These are phyloP conservation scores for Irpex rosettiformis DNA, from an alignment of 1,284 basidiomycete genomes.

Conservation along the genomic window DNA sequence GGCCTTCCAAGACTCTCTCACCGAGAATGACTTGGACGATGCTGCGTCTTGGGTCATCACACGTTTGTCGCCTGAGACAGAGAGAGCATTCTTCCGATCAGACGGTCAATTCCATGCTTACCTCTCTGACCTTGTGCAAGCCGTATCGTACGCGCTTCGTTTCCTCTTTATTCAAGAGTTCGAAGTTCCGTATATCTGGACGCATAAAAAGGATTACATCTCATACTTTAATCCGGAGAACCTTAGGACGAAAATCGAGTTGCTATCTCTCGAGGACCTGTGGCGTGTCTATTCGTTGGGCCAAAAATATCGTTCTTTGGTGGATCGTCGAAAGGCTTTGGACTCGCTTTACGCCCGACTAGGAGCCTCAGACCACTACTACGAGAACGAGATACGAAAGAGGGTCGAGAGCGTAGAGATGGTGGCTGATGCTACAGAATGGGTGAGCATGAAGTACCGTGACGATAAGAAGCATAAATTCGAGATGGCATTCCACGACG, in stretches of 20 bases:
- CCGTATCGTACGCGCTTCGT: slow-evolving; percentile 78
- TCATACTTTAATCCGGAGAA: slow-evolving; percentile 69
- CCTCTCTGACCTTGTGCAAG: slow-evolving; percentile 69
- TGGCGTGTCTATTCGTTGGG: slow-evolving; percentile 89
- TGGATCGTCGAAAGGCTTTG: slow-evolving; percentile 69
- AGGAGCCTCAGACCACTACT: slow-evolving; percentile 67
- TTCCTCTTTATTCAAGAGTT: slow-evolving; percentile 86
- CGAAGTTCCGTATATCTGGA: slow-evolving; percentile 95
- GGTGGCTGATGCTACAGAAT: slow-evolving; percentile 90
- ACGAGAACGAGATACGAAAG: slow-evolving; percentile 59
- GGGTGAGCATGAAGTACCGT: slow-evolving; percentile 84
- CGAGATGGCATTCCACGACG: slow-evolving; percentile 68
- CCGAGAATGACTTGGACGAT: slow-evolving; percentile 70
- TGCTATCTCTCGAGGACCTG: slow-evolving; percentile 76
- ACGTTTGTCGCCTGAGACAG: slow-evolving; percentile 79
- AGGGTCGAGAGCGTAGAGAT: slow-evolving; percentile 80
- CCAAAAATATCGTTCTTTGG: slow-evolving; percentile 81
- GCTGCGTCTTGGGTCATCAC: slow-evolving; percentile 90
- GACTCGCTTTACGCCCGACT: slow-evolving; percentile 63
- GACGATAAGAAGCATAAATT: slow-evolving; percentile 74
- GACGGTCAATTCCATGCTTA: slow-evolving; percentile 58
- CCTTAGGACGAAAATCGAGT: slow-evolving; percentile 52
- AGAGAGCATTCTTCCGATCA: slow-evolving; percentile 68
- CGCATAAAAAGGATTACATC: slow-evolving; percentile 90
- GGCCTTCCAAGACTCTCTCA: slow-evolving; percentile 63